These are phyloP conservation scores for Leccinum rimulosum DNA, from an alignment of 768 basidiomycete species.

Conservation along the genomic window DNA sequence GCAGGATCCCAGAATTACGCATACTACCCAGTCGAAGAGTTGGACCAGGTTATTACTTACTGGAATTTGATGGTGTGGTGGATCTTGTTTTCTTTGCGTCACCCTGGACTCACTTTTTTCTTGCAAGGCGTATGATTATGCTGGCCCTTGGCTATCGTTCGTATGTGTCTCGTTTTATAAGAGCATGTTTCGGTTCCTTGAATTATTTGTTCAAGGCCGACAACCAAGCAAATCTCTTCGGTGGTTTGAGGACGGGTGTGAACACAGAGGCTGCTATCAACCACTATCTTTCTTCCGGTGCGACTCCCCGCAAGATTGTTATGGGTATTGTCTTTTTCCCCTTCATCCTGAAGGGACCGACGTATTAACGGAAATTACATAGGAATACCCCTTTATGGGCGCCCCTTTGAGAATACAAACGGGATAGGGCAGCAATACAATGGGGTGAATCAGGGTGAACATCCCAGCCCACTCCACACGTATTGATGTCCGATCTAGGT, in stretches of 20 bases:
- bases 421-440: constrained; percentile 67
- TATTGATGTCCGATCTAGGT: constrained; percentile 39
- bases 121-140: constrained; percentile 67
- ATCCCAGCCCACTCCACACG: not conserved
- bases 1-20: constrained; percentile 61
- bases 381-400: constrained; percentile 80
- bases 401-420: constrained; percentile 67
- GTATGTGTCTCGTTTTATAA: constrained; percentile 36
- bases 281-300: constrained; percentile 59
- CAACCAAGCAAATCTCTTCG: constrained; percentile 68
- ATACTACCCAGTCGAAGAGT: constrained; percentile 55
- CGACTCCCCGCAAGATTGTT: constrained; percentile 61
- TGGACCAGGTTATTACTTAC: constrained; percentile 65
- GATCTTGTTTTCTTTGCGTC: not conserved
- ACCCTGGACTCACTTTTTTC: not conserved
- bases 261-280: constrained; percentile 67
- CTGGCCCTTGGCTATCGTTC: constrained; percentile 72
- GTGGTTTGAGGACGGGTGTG: constrained; percentile 57
- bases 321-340: constrained; percentile 43
- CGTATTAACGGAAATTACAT: not conserved
- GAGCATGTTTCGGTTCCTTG: not conserved
- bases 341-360: not conserved
- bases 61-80: constrained; percentile 77
- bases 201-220: constrained; percentile 33
- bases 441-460: constrained; percentile 44